Conservation (phyloP, 2,329 filamentous ascomycete genomes). For the Aureobasidium vineae region DNA sequence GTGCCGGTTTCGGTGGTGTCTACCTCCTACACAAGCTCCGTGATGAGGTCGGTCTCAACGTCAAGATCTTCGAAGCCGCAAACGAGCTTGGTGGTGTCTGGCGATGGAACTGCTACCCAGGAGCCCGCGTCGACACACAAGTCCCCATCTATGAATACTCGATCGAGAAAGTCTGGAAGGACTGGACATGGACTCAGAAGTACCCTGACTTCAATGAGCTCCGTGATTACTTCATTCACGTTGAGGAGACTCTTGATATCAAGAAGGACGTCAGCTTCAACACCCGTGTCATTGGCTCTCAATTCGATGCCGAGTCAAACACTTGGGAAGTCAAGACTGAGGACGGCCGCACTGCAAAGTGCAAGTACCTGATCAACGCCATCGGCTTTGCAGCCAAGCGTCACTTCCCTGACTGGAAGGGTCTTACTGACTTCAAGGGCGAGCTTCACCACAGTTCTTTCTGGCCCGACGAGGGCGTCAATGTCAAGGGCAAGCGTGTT, state of each 20-base stretch:
- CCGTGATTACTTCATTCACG: slow-evolving; percentile 58
- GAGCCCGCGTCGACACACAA: slow-evolving; percentile 50
- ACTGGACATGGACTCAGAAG: slow-evolving; percentile 53
- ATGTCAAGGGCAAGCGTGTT: slow-evolving; percentile 41
- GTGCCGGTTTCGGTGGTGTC: slow-evolving; percentile 36
- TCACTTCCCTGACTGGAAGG: slow-evolving; percentile 41
- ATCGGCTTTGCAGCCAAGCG: slow-evolving; percentile 43
- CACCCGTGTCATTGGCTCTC: slow-evolving; percentile 54
- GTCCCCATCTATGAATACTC: slow-evolving; percentile 51
- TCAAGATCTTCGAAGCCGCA: slow-evolving; percentile 41
- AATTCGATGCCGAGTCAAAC: slow-evolving; percentile 50
- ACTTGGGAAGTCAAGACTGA: slow-evolving; percentile 54
- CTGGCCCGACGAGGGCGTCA: slow-evolving; percentile 41
- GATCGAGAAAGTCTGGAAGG: slow-evolving; percentile 50
- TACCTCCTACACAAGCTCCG: slow-evolving; percentile 37
- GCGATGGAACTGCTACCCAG: slow-evolving; percentile 43
- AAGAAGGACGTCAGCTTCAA: slow-evolving; percentile 59
- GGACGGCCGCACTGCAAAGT: slow-evolving; percentile 50
- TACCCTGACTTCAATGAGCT: slow-evolving; percentile 46
- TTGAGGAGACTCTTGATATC: slow-evolving; percentile 57
- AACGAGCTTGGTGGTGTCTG: slow-evolving; percentile 42
- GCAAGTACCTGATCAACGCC: slow-evolving; percentile 41
- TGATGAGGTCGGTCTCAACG: slow-evolving; percentile 37
- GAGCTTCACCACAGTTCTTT: slow-evolving; percentile 43
- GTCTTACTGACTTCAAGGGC: slow-evolving; percentile 42